phyloP scores from a whole-genome alignment of 2,329 filamentous ascomycete species.

The Hypoxylon sp. region DNA sequence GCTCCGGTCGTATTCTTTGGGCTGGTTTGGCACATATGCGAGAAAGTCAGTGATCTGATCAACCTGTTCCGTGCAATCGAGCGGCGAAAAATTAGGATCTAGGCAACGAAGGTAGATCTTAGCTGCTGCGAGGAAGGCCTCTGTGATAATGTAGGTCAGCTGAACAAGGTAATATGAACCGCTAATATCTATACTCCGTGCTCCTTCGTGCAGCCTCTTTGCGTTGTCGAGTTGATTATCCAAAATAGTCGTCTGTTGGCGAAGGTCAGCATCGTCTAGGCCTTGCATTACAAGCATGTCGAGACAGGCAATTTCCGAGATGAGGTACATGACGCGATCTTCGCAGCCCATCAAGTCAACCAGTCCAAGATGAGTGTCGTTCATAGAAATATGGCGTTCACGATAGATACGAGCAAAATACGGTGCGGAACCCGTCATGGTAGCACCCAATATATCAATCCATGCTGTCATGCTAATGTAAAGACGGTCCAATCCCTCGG shows the following conservation, averaged over 20 bases:
- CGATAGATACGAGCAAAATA: background rate
- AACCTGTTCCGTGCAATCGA: background rate
- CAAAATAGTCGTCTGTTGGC: background rate
- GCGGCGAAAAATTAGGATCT: background rate
- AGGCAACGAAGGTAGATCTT: background rate
- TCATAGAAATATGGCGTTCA: background rate
- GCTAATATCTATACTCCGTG: background rate
- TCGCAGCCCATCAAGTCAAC: background rate
- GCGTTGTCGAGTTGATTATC: background rate
- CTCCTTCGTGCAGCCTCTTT: background rate
- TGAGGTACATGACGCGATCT: background rate
- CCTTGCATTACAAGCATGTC: background rate
- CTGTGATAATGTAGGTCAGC: background rate
- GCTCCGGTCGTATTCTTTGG: background rate
- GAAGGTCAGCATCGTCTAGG: background rate
- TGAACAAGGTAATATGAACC: background rate
- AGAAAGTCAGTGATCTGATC: background rate
- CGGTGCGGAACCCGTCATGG: background rate
- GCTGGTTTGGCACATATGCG: background rate
- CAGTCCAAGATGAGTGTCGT: background rate
- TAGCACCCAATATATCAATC: conserved; percentile 1
- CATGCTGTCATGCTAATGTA: conserved; percentile 1
- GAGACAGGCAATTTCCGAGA: conserved; percentile 9
- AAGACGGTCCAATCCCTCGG: background rate
- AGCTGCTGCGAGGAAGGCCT: background rate